These are phyloP conservation scores for Clausena lansium DNA, from an alignment of 345 rosid species.

Conservation along the genomic window DNA sequence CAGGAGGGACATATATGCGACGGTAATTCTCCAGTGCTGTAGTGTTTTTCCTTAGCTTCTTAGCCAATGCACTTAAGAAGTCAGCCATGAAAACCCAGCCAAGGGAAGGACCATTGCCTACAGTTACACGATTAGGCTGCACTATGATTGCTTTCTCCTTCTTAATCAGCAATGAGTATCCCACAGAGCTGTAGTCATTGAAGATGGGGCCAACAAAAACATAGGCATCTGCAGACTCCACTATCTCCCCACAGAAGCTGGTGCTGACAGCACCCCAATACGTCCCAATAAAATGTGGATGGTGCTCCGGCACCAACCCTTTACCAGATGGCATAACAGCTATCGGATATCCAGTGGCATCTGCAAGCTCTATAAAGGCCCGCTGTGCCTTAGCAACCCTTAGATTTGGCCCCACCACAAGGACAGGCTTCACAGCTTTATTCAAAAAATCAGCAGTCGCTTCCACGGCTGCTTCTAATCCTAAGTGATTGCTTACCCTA, in stretches of 20 bases:
- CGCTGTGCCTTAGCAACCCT: conserved; percentile 56
- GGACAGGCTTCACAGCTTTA: conserved; percentile 73
- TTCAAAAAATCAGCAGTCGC: conserved; percentile 61
- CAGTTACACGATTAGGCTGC: conserved; percentile 62
- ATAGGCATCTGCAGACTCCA: conserved; percentile 80
- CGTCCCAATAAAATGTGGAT: conserved; percentile 67
- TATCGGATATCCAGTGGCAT: conserved; percentile 53
- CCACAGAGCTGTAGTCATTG: conserved; percentile 75
- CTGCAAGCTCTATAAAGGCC: conserved; percentile 51
- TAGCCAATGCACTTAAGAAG: conserved; percentile 55
- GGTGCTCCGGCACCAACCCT: conserved; percentile 62
- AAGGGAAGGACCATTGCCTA: conserved; percentile 68
- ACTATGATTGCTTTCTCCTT: conserved; percentile 61
- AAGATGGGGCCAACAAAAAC: conserved; percentile 71
- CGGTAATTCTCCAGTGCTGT: conserved; percentile 62
- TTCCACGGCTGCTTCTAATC: conserved; percentile 73
- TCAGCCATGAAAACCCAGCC: conserved; percentile 82
- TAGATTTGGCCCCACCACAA: conserved; percentile 64
- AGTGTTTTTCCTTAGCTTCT: conserved; percentile 57
- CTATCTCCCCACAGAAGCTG: conserved; percentile 60
- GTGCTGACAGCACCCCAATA: conserved; percentile 84
- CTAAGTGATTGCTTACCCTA: conserved; percentile 65
- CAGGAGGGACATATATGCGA: conserved; percentile 59
- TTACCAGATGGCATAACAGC: conserved; percentile 72
- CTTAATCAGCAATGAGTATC: conserved; percentile 64